Evolutionary conservation across 2,329 filamentous ascomycete genomes (phyloP).

Genomic region (Chrysosphaeria jannelii): DNA sequence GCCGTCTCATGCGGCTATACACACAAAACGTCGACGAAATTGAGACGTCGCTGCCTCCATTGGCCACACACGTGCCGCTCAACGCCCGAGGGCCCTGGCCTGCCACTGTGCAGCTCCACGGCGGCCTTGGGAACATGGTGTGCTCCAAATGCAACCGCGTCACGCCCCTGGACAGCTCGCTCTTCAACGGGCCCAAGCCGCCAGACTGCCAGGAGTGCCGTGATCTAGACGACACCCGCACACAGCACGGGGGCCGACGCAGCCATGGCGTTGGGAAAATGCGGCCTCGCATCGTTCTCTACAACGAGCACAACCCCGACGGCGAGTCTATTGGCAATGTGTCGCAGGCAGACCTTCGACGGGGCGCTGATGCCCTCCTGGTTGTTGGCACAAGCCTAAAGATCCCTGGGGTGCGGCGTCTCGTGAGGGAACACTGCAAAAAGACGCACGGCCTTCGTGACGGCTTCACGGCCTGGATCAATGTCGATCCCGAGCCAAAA

Average conservation of each 20-base stretch:
- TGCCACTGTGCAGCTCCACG: constrained; percentile 73
- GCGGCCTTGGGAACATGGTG: constrained; percentile 82
- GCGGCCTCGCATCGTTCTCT: constrained; percentile 78
- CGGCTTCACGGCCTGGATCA: constrained; percentile 82
- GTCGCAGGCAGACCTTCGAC: constrained; percentile 56
- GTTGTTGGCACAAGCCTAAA: constrained; percentile 91
- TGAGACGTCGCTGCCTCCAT: constrained; percentile 53
- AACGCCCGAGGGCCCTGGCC: constrained; percentile 74
- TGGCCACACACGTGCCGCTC: constrained; percentile 56
- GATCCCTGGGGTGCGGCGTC: constrained; percentile 67
- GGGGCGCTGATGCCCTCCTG: constrained; percentile 67
- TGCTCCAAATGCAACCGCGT: constrained; percentile 75
- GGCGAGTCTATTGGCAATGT: constrained; percentile 88
- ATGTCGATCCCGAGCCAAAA: constrained; percentile 57
- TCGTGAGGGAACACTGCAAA: constrained; percentile 73
- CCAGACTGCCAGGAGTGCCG: constrained; percentile 53
- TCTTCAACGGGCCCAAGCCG: constrained; percentile 63
- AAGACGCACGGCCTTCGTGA: constrained; percentile 58
- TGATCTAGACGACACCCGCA: constrained; percentile 45
- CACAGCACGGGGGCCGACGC: constrained; percentile 47
- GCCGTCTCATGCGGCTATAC: constrained; percentile 66
- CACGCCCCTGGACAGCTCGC: constrained; percentile 39
- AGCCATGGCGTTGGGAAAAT: constrained; percentile 80
- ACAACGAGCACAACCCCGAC: constrained; percentile 92
- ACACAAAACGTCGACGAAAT: constrained; percentile 94